These are phyloP conservation scores for Raddia distichophylla DNA, from an alignment of 176 grass and related monocot genomes.

Conservation along the genomic window DNA sequence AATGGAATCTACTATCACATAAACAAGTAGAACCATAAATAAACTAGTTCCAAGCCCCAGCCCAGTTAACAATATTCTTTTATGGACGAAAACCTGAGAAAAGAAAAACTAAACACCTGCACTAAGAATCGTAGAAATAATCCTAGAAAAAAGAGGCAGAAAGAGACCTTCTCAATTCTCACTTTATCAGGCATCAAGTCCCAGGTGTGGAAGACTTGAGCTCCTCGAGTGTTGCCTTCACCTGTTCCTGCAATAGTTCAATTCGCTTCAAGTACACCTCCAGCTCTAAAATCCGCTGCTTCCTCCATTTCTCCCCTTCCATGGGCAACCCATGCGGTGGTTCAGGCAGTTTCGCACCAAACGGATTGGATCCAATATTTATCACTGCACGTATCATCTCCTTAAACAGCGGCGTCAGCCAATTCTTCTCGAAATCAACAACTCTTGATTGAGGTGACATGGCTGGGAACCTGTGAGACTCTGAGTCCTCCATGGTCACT, in stretches of 20 bases:
- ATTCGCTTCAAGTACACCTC: slow-evolving; percentile 96
- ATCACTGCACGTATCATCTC: slow-evolving; percentile 70
- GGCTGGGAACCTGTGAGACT: slow-evolving; percentile 34
- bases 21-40: slow-evolving; percentile 49
- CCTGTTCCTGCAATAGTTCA: slow-evolving; percentile 77
- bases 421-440: slow-evolving; percentile 59
- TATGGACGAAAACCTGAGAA: slow-evolving; percentile 49
- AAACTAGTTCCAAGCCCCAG: slow-evolving; percentile 44
- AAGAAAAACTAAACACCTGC: slow-evolving; percentile 43
- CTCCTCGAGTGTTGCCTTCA: slow-evolving; percentile 65
- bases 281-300: slow-evolving; percentile 81
- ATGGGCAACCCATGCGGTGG: slow-evolving; percentile 35
- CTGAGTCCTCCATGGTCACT: slow-evolving; percentile 50
- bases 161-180: slow-evolving; percentile 22
- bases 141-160: slow-evolving; percentile 36
- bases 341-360: slow-evolving; percentile 32
- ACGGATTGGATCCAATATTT: slow-evolving; percentile 44
- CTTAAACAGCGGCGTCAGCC: slow-evolving; percentile 77
- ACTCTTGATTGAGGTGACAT: slow-evolving; percentile 44
- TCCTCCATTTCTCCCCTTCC: slow-evolving; percentile 81
- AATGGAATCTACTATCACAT: slow-evolving; percentile 36
- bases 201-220: slow-evolving; percentile 61
- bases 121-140: slow-evolving; percentile 43
- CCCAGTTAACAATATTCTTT: slow-evolving; percentile 43
- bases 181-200: slow-evolving; percentile 41